Percentiles rank a stretch among this genome's conserved stretches.
These are phyloP conservation scores for Hanseniaspora clermontiae DNA, from an alignment of 805 yeast genomes.

Conservation along the genomic window DNA sequence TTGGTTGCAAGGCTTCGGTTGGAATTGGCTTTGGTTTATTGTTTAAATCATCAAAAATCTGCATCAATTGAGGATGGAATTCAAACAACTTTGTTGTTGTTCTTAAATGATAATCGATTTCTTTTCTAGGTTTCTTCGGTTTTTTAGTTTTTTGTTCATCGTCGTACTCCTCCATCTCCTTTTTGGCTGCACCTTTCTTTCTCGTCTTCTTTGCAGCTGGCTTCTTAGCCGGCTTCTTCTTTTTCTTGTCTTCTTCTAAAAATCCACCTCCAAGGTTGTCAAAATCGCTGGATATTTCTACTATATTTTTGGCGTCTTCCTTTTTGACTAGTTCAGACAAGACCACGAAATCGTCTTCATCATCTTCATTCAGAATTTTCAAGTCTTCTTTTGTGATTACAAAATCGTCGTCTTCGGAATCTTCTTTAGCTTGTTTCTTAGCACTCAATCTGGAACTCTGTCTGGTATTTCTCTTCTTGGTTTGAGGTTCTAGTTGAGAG, in stretches of 20 bases:
- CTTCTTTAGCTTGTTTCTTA: neutral
- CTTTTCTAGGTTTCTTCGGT: slow-evolving; percentile 31
- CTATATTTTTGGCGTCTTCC: neutral
- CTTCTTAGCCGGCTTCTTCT: neutral
- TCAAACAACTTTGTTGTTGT: slow-evolving; percentile 56
- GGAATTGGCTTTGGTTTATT: slow-evolving; percentile 36
- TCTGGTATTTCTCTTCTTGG: slow-evolving; percentile 3
- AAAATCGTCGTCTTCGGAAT: slow-evolving; percentile 5
- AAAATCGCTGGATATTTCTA: neutral
- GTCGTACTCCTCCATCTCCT: slow-evolving; percentile 8
- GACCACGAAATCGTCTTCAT: neutral
- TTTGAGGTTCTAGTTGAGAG: neutral
- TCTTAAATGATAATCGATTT: slow-evolving; percentile 51
- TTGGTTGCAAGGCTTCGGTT: slow-evolving; percentile 59
- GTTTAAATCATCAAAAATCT: slow-evolving; percentile 56
- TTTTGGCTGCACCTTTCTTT: slow-evolving; percentile 1
- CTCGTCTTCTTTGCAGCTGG: slow-evolving; percentile 2
- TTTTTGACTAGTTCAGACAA: neutral
- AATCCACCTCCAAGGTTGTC: slow-evolving; percentile 10
- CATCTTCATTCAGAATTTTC: neutral
- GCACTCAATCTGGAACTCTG: neutral
- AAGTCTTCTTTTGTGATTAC: slow-evolving; percentile 10
- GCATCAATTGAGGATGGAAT: slow-evolving; percentile 65
- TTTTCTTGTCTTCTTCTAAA: neutral
- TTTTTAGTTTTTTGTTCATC: slow-evolving; percentile 17